Evolutionary conservation across 2,329 filamentous ascomycete genomes (phyloP), one percentile per base, ranked within the genome.

Genomic region (Cladorrhinum sp.): DNA sequence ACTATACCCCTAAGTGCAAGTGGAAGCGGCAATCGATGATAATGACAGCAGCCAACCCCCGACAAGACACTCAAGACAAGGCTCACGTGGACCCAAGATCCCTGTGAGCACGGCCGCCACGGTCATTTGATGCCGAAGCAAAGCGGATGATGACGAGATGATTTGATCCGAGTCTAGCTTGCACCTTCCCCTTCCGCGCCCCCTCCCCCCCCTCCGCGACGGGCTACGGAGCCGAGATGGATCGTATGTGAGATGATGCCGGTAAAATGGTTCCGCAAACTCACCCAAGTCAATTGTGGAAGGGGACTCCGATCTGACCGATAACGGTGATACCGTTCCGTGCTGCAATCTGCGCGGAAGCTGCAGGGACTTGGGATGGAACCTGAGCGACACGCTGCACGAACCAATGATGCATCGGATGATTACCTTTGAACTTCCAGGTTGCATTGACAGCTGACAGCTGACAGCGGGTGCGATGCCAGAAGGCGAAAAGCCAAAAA

Each of bases 1-100:
- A 64, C 66, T 64, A 66, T 64, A 66, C 63, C 65, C 62, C 68
- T 66, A 68, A 68, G 65, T 67, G 66, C 64, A 65, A 57, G 63
- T 65, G 57, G 50, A 63, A 65, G 64, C 60, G 58, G 60, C 56
- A 51, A 46, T 57, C 55, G 39, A 20, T 23, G 39, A 52, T 42
- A 52, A 60, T 64, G 66, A 63, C 64, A 61, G 57, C 58, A 61
- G 58, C 52, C 21, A 63, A 55, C 57, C 58, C 33, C 58, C 33
- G 33, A 36, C 33, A 36, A 36, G 53, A 33, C 53, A 42, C n/a
- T n/a, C n/a, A n/a, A n/a, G n/a, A n/a, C n/a, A 42, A 14, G 24
- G 49, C 64, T 66, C 65, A 67, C 66, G 64, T 68, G 66, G 65
- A 53, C 55, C 59, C 56, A 39, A 28, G 26, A 65, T 62, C 59